Evolutionary conservation across 2,329 filamentous ascomycete species (phyloP).

Genomic region (Arthrobotrys pseudoclavata): DNA sequence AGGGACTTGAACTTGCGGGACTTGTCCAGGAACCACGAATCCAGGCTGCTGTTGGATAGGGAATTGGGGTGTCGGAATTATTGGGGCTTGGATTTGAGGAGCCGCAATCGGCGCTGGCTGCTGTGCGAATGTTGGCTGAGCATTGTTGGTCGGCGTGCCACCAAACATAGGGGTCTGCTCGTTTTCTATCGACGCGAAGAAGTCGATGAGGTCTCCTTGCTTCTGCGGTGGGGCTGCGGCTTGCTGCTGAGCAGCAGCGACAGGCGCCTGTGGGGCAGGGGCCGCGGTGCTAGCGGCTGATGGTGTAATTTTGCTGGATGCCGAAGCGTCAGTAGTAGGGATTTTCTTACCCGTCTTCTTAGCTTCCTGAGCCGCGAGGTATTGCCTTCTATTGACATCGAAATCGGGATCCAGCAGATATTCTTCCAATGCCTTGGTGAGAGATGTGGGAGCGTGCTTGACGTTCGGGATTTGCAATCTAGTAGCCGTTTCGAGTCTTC

Average conservation of each 20-base stretch:
- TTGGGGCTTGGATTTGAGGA: slow-evolving; percentile 63
- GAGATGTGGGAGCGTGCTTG: slow-evolving; percentile 93
- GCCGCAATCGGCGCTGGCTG: slow-evolving; percentile 66
- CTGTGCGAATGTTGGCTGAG: slow-evolving; percentile 67
- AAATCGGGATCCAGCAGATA: slow-evolving; percentile 96
- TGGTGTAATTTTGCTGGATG: slow-evolving; percentile 50
- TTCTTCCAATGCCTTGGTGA: slow-evolving; percentile 90
- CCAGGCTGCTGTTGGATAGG: slow-evolving; percentile 64
- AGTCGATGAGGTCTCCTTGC: slow-evolving; percentile 80
- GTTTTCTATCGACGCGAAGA: slow-evolving; percentile 92
- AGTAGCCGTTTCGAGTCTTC: slow-evolving; percentile 92
- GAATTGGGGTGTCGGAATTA: slow-evolving; percentile 62
- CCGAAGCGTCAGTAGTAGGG: slow-evolving; percentile 61
- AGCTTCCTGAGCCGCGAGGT: slow-evolving; percentile 86
- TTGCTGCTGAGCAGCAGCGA: slow-evolving; percentile 70
- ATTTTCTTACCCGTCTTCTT: slow-evolving; percentile 70
- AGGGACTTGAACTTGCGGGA: slow-evolving; percentile 60
- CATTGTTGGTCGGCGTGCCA: slow-evolving; percentile 62
- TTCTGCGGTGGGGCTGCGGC: slow-evolving; percentile 71
- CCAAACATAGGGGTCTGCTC: slow-evolving; percentile 80
- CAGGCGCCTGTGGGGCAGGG: slow-evolving; percentile 63
- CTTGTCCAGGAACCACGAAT: slow-evolving; percentile 61
- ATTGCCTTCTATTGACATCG: slow-evolving; percentile 91
- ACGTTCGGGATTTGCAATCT: slow-evolving; percentile 94
- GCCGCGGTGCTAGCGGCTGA: slow-evolving; percentile 62